Conservation (phyloP, 352 stramenopile species). For the Pythium volutum region DNA sequence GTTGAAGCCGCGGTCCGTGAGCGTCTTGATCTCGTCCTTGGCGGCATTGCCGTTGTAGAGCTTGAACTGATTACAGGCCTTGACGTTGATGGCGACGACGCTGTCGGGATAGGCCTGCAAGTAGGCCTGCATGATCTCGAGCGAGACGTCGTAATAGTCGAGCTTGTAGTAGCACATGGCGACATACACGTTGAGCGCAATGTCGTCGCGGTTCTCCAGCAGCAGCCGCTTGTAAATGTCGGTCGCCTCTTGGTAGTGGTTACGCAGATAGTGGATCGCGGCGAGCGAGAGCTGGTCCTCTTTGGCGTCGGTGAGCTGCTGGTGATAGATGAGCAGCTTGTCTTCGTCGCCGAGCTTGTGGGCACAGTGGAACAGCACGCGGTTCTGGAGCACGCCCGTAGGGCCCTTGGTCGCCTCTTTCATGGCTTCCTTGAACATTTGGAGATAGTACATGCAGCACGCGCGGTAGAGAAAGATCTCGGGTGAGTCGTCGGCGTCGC, state of each 20-base stretch:
- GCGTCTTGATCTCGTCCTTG: conserved; percentile 92
- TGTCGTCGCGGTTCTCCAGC: conserved; percentile 93
- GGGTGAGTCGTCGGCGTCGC: conserved; percentile 51
- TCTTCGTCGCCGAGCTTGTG: conserved; percentile 93
- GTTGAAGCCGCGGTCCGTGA: conserved; percentile 89
- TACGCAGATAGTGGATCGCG: conserved; percentile 94
- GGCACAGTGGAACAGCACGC: conserved; percentile 94
- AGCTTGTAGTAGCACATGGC: conserved; percentile 99
- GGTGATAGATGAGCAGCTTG: conserved; percentile 94
- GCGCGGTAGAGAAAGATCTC: conserved; percentile 89
- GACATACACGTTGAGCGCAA: conserved; percentile 97
- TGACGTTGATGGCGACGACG: conserved; percentile 94
- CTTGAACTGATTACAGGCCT: conserved; percentile 97
- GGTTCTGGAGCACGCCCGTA: conserved; percentile 80
- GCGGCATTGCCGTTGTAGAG: conserved; percentile 96
- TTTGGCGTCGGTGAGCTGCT: conserved; percentile 90
- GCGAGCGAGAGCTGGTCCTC: conserved; percentile 95
- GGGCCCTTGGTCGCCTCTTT: conserved; percentile 70
- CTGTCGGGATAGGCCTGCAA: conserved; percentile 90
- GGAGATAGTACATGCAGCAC: conserved; percentile 93
- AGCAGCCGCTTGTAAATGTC: conserved; percentile 97
- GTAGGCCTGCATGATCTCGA: conserved; percentile 97
- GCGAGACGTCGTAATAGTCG: conserved; percentile 96
- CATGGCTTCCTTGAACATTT: conserved; percentile 89
- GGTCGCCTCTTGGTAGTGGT: conserved; percentile 93